phyloP scores from a whole-genome alignment of 805 yeast species.

The Isabelozyma rhagii region DNA sequence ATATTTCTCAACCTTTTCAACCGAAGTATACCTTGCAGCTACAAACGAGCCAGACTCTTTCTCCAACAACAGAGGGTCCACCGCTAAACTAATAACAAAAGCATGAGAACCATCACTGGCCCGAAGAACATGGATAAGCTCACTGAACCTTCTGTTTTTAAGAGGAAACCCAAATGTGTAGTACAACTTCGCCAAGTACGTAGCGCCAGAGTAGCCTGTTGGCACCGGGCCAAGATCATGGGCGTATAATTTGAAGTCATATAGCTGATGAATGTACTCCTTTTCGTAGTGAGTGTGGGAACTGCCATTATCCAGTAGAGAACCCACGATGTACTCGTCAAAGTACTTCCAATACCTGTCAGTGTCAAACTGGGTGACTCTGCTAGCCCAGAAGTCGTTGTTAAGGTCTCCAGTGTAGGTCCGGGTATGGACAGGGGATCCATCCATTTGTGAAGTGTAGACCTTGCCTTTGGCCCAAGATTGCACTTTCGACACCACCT shows the following conservation, averaged over 20 bases:
- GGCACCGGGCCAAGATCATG: conserved; percentile 7
- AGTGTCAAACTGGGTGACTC: not conserved
- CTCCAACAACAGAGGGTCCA: conserved; percentile 24
- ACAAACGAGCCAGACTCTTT: conserved; percentile 15
- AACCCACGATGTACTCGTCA: not conserved
- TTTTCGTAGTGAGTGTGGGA: conserved; percentile 36
- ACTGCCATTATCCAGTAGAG: conserved; percentile 4
- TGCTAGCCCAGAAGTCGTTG: not conserved
- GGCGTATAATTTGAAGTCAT: conserved; percentile 19
- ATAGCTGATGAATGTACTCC: conserved; percentile 32
- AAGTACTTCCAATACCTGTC: not conserved
- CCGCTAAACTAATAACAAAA: conserved; percentile 31
- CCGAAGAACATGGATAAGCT: conserved; percentile 27
- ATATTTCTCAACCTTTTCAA: conserved; percentile 34
- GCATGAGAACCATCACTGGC: conserved; percentile 10
- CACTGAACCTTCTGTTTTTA: conserved; percentile 32
- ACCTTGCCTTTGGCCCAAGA: too few species aligned
- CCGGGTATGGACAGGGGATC: not conserved
- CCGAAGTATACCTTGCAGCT: conserved; percentile 32
- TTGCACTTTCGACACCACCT: not conserved
- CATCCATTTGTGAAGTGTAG: too few species aligned
- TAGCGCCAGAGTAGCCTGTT: conserved; percentile 10
- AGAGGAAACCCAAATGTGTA: conserved; percentile 38
- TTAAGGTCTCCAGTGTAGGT: not conserved
- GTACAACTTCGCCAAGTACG: conserved; percentile 29